Base-by-base conservation (phyloP, 164 flowering plant species). In the Piper betle region DNA sequence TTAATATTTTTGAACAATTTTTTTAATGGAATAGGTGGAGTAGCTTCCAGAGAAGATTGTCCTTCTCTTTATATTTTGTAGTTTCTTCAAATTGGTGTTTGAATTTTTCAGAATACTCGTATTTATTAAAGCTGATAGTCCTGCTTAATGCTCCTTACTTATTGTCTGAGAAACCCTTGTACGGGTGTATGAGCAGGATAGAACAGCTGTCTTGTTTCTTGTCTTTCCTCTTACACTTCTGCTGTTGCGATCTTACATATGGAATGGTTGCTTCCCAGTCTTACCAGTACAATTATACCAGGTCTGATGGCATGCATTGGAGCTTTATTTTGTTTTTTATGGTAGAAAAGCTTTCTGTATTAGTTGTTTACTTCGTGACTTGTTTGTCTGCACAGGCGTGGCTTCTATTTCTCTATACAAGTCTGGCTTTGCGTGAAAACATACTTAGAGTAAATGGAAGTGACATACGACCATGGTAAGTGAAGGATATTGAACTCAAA, bases 231-330 rank as follows among this genome's bases (percentile, higher is more conserved):
- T 84, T 15, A 55, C 66, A n/a, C 79, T 93, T 18, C 84, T 93
- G 33, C 43, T 77, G 16, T 70, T 86, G 55, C 77, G 96, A 66
- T 76, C 82, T 55, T 80, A 77, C 80, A 46, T 84, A 38, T 90
- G 99, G 99, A 73, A 80, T 70, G 95, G 91, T 60, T 93, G 97
- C 74, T 68, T 93, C 73, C 97, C 99, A 37, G 86, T 90, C n/a
- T 78, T 86, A 68, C 92, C 99, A 37, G 97, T 93, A 70, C 97
- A 93, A 70, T 72, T 88, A 19, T 90, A 93, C 73, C 96, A 93
- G 95, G 99, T 90, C 10, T 9, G 77, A 33, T 37, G 39, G 50
- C 50, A 46, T 10, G 15, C 10, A 46, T 46, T 15, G 10, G 50
- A 9, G 50, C 15, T 2, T 10, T 2, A 10, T 10, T 46, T 10